Conservation (phyloP, 2,329 filamentous ascomycete species). For the Phaeophleospora eucalypticola region DNA sequence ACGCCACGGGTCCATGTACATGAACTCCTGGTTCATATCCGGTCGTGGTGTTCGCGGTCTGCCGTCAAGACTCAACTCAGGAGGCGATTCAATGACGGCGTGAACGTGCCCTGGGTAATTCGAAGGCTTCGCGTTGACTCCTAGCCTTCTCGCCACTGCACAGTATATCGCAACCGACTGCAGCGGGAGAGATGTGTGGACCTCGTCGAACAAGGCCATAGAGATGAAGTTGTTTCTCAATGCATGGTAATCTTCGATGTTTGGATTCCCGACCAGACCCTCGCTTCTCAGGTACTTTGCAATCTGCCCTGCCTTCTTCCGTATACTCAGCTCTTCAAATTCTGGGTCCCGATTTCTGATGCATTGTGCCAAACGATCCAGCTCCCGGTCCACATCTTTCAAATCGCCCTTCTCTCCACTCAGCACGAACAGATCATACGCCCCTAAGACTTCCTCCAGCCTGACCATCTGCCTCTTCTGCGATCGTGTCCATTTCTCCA, state of each 20-base stretch:
- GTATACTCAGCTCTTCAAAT: conserved; percentile 56
- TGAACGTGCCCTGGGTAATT: conserved; percentile 83
- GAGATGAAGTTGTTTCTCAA: conserved; percentile 86
- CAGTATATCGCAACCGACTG: conserved; percentile 86
- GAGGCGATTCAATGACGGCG: conserved; percentile 61
- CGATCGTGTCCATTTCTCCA: conserved; percentile 69
- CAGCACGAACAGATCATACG: conserved; percentile 86
- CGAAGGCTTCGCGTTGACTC: conserved; percentile 72
- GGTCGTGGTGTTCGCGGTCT: conserved; percentile 22
- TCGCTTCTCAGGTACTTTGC: conserved; percentile 65
- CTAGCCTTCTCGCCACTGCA: conserved; percentile 68
- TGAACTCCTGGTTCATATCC: conserved; percentile 60
- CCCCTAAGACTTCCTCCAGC: conserved; percentile 71
- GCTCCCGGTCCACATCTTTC: conserved; percentile 55
- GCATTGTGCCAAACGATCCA: conserved; percentile 59
- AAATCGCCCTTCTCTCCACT: conserved; percentile 69
- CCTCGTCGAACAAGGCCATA: conserved; percentile 66
- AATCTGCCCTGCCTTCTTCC: conserved; percentile 64
- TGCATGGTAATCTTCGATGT: conserved; percentile 70
- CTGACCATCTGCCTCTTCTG: conserved; percentile 49
- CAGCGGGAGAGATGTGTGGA: conserved; percentile 77
- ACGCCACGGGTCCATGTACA: conserved; percentile 75
- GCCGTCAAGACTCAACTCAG: conserved; percentile 45
- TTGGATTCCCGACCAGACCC: conserved; percentile 60
- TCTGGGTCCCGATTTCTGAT: conserved; percentile 53